Evolutionary conservation across 2,329 filamentous ascomycete genomes (phyloP), one percentile per base, ranked within the genome.

Genomic region (Diplodia seriata): DNA sequence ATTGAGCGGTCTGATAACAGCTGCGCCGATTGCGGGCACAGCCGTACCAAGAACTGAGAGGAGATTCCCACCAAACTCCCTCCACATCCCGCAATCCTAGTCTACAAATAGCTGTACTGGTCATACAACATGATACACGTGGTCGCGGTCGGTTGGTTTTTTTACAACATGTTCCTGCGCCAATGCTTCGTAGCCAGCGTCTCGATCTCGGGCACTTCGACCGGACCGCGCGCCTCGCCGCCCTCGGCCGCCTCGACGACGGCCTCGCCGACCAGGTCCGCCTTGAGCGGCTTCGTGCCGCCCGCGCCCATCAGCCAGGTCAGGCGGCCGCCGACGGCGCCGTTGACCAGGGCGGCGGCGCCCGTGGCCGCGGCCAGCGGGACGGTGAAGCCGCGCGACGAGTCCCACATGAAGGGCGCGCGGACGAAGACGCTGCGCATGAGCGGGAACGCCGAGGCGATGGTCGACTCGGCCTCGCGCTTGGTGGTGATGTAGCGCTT

Each of bases 401-500:
- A 86, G 77, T 98, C 95, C 80, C 94, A 99, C 83, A 99, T 84
- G 79, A 99, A 95, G 0, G 91, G 91, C 12, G 94, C 89, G 36
- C 95, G 86, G 66, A 97, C 81, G 78, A 97, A 98, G 69, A 98
- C 82, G 70, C 86, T 89, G 23, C 95, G 87, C 86, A 96, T 88
- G 31, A 83, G 78, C 0, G 91, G 91, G 73, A 97, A 93, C 71
- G 87, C 86, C 66, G 84, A 86, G 38, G 89, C 82, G 73, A 97
- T 92, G 31, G 88, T 85, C 68, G 84, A 86, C 81, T 99, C 95
- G 8, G 95, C 95, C 77, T 97, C 92, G 70, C 95, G 85, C 82
- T 99, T 99, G 15, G 94, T 97, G 47, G 85, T 87, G 74, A 99
- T 92, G 80, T 99, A 99, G 73, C 95, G 86, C 9, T 84, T 81